Conservation (phyloP, 257 asterid species). For the Solanum peruvianum region DNA sequence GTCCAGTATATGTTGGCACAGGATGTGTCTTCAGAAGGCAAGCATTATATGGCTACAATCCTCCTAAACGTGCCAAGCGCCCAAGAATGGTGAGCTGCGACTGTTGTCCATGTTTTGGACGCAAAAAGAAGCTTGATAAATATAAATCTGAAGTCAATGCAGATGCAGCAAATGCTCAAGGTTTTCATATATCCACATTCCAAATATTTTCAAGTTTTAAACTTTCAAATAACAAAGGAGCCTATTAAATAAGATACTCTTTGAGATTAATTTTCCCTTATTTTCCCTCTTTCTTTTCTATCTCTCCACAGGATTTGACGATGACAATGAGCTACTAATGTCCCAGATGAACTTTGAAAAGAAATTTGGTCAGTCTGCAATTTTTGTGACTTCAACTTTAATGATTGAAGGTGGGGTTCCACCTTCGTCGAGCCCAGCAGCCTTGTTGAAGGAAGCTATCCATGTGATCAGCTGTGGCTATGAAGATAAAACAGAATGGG, state of each 20-base stretch:
- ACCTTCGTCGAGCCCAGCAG: slow-evolving; percentile 96
- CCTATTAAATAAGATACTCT: neutral
- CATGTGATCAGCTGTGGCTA: slow-evolving; percentile 98
- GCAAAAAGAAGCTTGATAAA: slow-evolving; percentile 51
- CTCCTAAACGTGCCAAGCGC: slow-evolving; percentile 71
- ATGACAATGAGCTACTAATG: slow-evolving; percentile 67
- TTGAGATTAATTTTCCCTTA: neutral
- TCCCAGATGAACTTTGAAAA: slow-evolving; percentile 92
- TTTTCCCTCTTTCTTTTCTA: neutral
- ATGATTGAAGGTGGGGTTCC: slow-evolving; percentile 97
- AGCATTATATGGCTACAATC: slow-evolving; percentile 81
- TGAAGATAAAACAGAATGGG: slow-evolving; percentile 99
- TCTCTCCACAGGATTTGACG: slow-evolving; percentile 47
- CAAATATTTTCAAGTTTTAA: neutral
- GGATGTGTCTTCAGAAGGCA: slow-evolving; percentile 90
- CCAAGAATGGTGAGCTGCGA: slow-evolving; percentile 88
- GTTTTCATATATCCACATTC: slow-evolving; percentile 11
- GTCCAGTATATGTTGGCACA: slow-evolving; percentile 91
- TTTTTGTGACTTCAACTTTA: slow-evolving; percentile 80
- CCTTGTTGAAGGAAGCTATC: slow-evolving; percentile 87
- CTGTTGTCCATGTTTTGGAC: slow-evolving; percentile 88
- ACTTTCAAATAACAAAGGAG: neutral
- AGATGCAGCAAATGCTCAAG: slow-evolving; percentile 42
- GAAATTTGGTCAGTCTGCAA: slow-evolving; percentile 88
- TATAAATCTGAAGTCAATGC: slow-evolving; percentile 43